phyloP scores from a whole-genome alignment of 257 asterid species.

The Solanum chmielewskii region DNA sequence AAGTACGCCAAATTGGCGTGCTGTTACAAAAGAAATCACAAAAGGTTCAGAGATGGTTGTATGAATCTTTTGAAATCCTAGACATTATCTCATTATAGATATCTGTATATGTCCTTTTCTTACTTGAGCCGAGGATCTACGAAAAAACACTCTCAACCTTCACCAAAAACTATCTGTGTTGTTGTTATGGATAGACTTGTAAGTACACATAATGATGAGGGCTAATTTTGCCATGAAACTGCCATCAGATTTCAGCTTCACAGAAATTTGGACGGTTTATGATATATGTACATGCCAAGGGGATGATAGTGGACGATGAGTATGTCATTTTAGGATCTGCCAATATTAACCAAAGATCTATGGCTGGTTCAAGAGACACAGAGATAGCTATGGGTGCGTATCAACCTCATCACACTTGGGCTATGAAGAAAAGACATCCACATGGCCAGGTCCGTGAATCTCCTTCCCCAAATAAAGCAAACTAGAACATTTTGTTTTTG shows the following conservation, averaged over 20 bases:
- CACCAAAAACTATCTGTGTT: neutral
- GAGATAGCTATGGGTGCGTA: slow-evolving; percentile 91
- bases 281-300: slow-evolving; percentile 84
- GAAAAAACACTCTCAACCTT: neutral
- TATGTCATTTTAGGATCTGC: slow-evolving; percentile 74
- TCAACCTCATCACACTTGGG: slow-evolving; percentile 72
- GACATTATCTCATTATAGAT: neutral
- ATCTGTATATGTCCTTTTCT: neutral
- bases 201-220: neutral
- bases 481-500: neutral
- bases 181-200: neutral
- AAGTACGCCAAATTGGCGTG: neutral
- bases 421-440: slow-evolving; percentile 38
- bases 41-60: neutral
- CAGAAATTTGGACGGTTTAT: slow-evolving; percentile 46
- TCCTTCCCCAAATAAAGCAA: neutral
- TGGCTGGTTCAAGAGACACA: slow-evolving; percentile 87
- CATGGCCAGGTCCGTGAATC: slow-evolving; percentile 48
- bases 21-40: neutral
- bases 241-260: slow-evolving; percentile 29
- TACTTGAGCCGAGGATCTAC: neutral
- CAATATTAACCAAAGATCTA: slow-evolving; percentile 72
- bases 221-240: neutral
- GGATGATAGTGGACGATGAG: slow-evolving; percentile 80
- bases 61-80: neutral